Base-by-base conservation (phyloP, 306 rosid genomes). In the Castanopsis chinensis region DNA sequence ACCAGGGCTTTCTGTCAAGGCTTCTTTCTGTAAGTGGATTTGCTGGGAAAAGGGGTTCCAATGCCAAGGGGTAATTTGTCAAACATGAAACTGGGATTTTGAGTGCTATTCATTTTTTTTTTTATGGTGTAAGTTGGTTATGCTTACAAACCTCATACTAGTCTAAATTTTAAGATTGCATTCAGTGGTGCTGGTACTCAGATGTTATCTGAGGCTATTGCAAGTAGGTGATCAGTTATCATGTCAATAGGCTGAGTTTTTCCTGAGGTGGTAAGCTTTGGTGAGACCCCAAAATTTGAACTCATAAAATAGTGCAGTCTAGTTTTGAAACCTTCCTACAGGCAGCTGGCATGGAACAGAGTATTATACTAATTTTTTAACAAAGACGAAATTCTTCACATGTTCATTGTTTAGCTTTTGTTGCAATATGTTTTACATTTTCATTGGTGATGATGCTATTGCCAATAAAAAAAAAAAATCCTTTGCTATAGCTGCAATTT, bases 21-120 rank as follows among this genome's bases (percentile, higher is more conserved):
- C 97, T 95, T 75, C 99, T 91, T 84, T 91, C 91, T 33, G 85
- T 32, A 59, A 89, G 92, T 49, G 99, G 98, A 12, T 95, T 91
- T 79, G 75, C 84, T 15, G 3, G 74, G 80, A 71, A 64, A 49
- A 59, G n/a, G 74, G 72, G 65, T 78, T 49, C 81, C 60, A 77
- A 76, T 21, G 49, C 49, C 49, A 71, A 74, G 72, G 52, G 72
- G 6, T 67, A 67, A 67, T 19, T 67, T 7, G 9, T 52, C 17
- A 30, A 37, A 64, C 70, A 30, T 64, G 43, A 64, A 64, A 30
- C 70, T 17, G 11, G 43, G 10, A 17, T 30, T 28, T 64, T 64
- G 20, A 30, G 70, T 30, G 17, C n/a, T 5, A 15, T 30, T 64
- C 70, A 30, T 28, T 6, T 30, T 30, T 10, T 21, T 23, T 58